Conservation (phyloP, 306 rosid species). For the Styphnolobium japonicum region DNA sequence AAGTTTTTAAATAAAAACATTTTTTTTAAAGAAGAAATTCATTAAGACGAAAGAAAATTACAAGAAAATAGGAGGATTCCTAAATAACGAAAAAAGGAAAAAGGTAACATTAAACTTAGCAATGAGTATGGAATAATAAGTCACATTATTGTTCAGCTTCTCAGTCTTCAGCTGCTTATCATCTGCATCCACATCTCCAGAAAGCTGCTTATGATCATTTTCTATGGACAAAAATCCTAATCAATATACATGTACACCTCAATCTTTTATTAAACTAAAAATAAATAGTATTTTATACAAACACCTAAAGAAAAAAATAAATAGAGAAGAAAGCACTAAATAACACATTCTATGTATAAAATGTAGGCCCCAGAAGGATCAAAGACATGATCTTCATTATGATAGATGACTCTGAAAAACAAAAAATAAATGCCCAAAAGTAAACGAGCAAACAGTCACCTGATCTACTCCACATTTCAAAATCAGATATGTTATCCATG, state of each 20-base stretch:
- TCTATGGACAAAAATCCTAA: constrained; percentile 28
- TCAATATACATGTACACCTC: constrained; percentile 8
- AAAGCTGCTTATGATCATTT: constrained; percentile 42
- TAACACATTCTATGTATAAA: neutral
- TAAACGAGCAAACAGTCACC: constrained; percentile 42
- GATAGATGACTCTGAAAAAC: neutral
- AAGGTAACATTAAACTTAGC: constrained; percentile 10
- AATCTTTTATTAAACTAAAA: neutral
- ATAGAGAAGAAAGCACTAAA: neutral
- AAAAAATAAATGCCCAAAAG: neutral
- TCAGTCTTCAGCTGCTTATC: constrained; percentile 46
- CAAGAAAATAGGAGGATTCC: neutral
- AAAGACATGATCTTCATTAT: constrained; percentile 1
- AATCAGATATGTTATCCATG: constrained; percentile 45
- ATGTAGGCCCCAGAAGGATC: neutral
- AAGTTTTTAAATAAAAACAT: neutral
- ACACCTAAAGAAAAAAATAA: neutral
- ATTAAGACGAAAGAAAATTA: neutral
- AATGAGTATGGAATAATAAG: constrained; percentile 10
- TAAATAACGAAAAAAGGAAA: neutral
- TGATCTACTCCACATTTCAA: constrained; percentile 74
- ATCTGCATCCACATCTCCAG: constrained; percentile 42
- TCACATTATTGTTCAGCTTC: constrained; percentile 49
- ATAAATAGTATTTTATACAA: neutral
- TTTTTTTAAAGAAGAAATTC: neutral